Percentiles rank a stretch among this genome's conserved stretches.
Evolutionary conservation across 768 basidiomycete species (phyloP).

Genomic region (Fomitopsis serialis): DNA sequence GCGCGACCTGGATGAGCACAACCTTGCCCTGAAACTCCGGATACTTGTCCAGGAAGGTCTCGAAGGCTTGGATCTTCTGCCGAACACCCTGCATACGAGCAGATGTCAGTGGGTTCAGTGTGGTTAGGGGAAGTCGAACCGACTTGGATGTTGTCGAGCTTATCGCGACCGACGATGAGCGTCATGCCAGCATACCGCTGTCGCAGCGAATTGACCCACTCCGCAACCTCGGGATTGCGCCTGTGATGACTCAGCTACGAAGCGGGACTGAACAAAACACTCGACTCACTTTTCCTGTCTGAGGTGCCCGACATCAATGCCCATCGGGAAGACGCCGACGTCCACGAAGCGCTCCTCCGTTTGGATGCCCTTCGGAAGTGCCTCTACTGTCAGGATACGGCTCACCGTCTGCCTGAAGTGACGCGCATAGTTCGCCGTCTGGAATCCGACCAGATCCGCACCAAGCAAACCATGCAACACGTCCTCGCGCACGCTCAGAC

Average conservation of each 20-base stretch:
- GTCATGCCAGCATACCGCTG: constrained; percentile 85
- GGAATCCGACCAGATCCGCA: constrained; percentile 91
- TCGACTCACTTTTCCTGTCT: constrained; percentile 56
- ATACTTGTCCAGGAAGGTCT: constrained; percentile 70
- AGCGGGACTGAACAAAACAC: background rate
- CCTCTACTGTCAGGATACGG: constrained; percentile 75
- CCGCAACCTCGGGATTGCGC: constrained; percentile 68
- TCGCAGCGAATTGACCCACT: constrained; percentile 76
- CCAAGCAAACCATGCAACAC: constrained; percentile 87
- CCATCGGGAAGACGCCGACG: constrained; percentile 87
- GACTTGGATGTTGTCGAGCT: constrained; percentile 80
- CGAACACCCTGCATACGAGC: constrained; percentile 50
- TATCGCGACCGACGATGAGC: constrained; percentile 83
- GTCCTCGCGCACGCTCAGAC: constrained; percentile 71
- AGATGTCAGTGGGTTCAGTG: background rate
- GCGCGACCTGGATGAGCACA: constrained; percentile 82
- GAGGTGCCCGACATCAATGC: constrained; percentile 72
- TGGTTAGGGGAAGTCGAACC: constrained; percentile 3
- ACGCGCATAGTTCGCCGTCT: constrained; percentile 76
- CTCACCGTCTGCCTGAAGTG: constrained; percentile 85
- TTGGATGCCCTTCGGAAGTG: constrained; percentile 79
- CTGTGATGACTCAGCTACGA: constrained; percentile 28
- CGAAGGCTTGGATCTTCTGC: constrained; percentile 82
- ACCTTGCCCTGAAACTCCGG: constrained; percentile 80
- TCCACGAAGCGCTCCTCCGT: constrained; percentile 70